These are phyloP conservation scores for Colletotrichum noveboracense DNA, from an alignment of 2,329 filamentous ascomycete genomes.

Conservation along the genomic window DNA sequence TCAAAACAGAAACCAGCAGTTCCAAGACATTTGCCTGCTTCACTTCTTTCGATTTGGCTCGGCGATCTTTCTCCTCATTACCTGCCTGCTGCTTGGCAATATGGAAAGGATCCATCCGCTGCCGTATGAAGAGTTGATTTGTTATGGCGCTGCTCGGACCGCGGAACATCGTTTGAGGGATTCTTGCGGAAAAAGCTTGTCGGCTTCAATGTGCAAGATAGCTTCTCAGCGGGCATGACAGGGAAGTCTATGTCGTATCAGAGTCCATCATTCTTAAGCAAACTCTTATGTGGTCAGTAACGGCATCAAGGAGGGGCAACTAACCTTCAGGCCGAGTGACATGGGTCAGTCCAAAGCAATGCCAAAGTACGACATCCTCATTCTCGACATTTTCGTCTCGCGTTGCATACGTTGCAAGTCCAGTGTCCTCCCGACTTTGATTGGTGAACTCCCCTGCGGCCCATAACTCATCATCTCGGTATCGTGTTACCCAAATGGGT, in stretches of 20 bases:
- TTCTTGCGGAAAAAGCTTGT: conserved; percentile 57
- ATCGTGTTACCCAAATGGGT: conserved; percentile 62
- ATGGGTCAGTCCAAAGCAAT: conserved; percentile 62
- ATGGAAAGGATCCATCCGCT: background rate
- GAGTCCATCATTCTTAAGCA: background rate
- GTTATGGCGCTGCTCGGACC: conserved; percentile 1
- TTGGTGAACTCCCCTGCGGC: conserved; percentile 66
- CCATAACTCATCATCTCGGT: conserved; percentile 63
- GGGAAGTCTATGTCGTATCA: conserved; percentile 52
- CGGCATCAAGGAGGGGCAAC: background rate
- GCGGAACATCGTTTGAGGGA: conserved; percentile 42
- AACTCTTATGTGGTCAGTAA: background rate
- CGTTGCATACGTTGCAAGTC: conserved; percentile 51
- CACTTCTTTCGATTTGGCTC: background rate
- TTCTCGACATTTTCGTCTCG: conserved; percentile 59
- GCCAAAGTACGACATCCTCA: conserved; percentile 60
- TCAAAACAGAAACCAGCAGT: background rate
- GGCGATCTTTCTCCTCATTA: background rate
- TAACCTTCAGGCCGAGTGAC: conserved; percentile 53
- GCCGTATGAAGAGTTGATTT: background rate
- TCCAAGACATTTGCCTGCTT: background rate
- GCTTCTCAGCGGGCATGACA: conserved; percentile 62
- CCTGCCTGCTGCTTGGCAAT: background rate
- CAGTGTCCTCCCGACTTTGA: conserved; percentile 60
- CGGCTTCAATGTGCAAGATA: conserved; percentile 52